phyloP scores from a whole-genome alignment of 2,329 filamentous ascomycete species.

The Trichoderma brevicompactum region DNA sequence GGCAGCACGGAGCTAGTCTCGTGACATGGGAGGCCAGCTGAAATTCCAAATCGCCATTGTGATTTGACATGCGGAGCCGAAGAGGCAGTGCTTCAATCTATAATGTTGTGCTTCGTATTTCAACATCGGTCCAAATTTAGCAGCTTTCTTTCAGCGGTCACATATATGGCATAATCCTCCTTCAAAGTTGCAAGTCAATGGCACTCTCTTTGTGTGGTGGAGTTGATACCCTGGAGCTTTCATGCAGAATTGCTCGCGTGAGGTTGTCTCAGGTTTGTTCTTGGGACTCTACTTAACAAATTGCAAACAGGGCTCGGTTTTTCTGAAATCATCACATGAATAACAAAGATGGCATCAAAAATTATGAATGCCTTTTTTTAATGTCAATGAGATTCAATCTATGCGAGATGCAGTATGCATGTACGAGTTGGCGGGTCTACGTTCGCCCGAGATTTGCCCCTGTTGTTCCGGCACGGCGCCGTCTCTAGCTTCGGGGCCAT shows the following conservation, averaged over 20 bases:
- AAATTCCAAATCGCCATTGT: background rate
- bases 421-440: conserved; percentile 9
- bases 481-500: background rate
- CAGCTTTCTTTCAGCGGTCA: background rate
- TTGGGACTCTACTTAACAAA: background rate
- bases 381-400: background rate
- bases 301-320: background rate
- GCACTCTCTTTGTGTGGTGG: too few species aligned
- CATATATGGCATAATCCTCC: too few species aligned
- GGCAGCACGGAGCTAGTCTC: background rate
- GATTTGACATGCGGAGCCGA: background rate
- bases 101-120: background rate
- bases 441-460: conserved; percentile 20
- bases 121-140: background rate
- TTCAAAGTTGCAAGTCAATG: too few species aligned
- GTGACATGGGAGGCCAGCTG: background rate
- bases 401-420: background rate
- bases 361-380: too few species aligned
- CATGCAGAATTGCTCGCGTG: background rate
- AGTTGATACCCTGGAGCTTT: background rate
- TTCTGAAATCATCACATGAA: background rate
- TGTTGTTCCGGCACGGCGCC: conserved; percentile 24
- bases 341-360: background rate
- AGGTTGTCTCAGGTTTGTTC: background rate
- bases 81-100: background rate